phyloP scores from a whole-genome alignment of 305 asterid genomes.

The Ruellia speciosa region DNA sequence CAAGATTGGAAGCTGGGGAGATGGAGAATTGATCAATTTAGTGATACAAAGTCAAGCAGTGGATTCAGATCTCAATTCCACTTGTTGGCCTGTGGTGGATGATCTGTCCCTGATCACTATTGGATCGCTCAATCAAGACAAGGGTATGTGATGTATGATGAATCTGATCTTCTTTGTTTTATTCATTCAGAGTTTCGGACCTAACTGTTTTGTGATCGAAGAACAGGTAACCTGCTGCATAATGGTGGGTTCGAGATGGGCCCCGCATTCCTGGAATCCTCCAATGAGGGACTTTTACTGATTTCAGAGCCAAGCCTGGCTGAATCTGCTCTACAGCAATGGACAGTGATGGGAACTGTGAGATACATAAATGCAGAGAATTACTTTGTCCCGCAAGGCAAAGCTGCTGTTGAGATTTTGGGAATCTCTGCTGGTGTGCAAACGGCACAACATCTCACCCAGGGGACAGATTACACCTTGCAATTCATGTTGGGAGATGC shows the following conservation, averaged over 20 bases:
- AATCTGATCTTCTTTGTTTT: background rate
- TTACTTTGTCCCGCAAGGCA: constrained; percentile 48
- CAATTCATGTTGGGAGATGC: constrained; percentile 64
- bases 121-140: constrained; percentile 17
- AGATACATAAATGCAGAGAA: constrained; percentile 42
- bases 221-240: constrained; percentile 36
- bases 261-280: constrained; percentile 37
- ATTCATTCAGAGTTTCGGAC: background rate
- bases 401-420: constrained; percentile 48
- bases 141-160: background rate
- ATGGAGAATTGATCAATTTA: constrained; percentile 38
- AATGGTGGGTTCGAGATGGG: constrained; percentile 72
- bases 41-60: constrained; percentile 38
- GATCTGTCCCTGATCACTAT: constrained; percentile 29
- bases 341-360: constrained; percentile 50
- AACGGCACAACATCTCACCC: constrained; percentile 33
- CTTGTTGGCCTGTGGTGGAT: constrained; percentile 60
- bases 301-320: constrained; percentile 44
- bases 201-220: background rate
- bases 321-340: constrained; percentile 52
- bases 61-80: constrained; percentile 32
- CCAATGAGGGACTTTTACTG: constrained; percentile 38
- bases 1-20: constrained; percentile 47
- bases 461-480: constrained; percentile 34
- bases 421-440: constrained; percentile 42